These are phyloP conservation scores for Blastobotrys aristatus DNA, from an alignment of 1,139 yeast species.

Conservation along the genomic window DNA sequence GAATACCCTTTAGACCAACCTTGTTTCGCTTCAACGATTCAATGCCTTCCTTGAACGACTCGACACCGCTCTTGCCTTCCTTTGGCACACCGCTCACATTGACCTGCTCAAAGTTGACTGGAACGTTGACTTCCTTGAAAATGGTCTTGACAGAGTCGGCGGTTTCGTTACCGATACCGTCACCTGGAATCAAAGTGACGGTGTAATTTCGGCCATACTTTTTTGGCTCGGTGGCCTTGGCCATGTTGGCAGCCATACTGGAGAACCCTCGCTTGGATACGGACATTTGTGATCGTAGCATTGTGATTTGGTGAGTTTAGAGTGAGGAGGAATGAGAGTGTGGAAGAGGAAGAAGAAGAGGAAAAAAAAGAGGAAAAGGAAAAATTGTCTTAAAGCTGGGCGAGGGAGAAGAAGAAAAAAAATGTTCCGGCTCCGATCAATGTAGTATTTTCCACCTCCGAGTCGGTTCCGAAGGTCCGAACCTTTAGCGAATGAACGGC, in stretches of 20 bases:
- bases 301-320: not conserved
- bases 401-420: conserved; percentile 1
- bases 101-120: conserved; percentile 91
- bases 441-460: not conserved
- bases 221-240: conserved; percentile 57
- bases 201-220: conserved; percentile 93
- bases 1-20: conserved; percentile 94
- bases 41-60: conserved; percentile 75
- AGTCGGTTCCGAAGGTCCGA: conserved; percentile 2
- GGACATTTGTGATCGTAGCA: conserved; percentile 8
- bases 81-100: conserved; percentile 76
- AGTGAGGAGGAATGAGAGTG: not conserved
- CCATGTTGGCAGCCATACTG: conserved; percentile 21
- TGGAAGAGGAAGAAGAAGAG: not conserved
- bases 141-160: conserved; percentile 90
- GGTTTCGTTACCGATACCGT: conserved; percentile 96
- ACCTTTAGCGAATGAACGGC: not conserved
- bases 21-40: conserved; percentile 91
- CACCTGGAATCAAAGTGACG: conserved; percentile 89
- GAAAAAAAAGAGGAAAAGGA: not conserved
- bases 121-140: conserved; percentile 79
- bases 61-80: conserved; percentile 30
- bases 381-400: not conserved
- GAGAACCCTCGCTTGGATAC: conserved; percentile 21
- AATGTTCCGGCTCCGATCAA: conserved; percentile 4